Percentiles rank a stretch among this genome's conserved stretches.
phyloP scores from a whole-genome alignment of 225 moss, liverwort and hornwort genomes.

The Physcomitrium patens region DNA sequence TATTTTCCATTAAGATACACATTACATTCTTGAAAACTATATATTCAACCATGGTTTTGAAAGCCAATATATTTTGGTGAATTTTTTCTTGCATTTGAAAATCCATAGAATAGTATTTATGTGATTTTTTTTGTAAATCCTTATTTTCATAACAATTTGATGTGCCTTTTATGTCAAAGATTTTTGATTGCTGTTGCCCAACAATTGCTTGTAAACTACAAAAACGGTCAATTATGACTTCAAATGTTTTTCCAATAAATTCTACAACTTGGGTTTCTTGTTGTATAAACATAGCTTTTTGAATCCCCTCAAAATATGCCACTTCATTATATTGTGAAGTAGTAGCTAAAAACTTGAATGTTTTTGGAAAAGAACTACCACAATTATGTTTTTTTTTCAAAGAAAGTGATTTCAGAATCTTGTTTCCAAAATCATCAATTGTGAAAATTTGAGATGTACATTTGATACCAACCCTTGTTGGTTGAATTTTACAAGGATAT shows the following conservation, averaged over 20 bases:
- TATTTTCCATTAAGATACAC: background rate
- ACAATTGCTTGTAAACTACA: background rate
- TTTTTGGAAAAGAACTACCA: background rate
- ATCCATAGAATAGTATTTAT: conserved; percentile 4
- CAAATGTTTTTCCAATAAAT: background rate
- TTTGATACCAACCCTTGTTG: background rate
- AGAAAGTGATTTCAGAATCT: background rate
- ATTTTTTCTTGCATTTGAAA: background rate
- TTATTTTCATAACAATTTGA: background rate
- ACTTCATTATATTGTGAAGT: background rate
- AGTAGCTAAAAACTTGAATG: background rate
- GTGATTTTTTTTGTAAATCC: background rate
- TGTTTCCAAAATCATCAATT: background rate
- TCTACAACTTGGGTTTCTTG: conserved; percentile 15
- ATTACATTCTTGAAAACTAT: background rate
- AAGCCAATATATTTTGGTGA: background rate
- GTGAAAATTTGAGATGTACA: background rate
- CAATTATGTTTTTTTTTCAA: background rate
- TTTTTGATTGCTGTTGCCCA: background rate
- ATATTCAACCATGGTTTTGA: background rate
- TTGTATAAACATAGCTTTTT: background rate
- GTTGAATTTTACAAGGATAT: fast-evolving
- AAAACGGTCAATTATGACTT: conserved; percentile 17
- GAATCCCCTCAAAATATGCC: background rate
- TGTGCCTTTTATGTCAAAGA: background rate